Conservation (phyloP, 1,139 yeast genomes). For the Scheffersomyces segobiensis region DNA sequence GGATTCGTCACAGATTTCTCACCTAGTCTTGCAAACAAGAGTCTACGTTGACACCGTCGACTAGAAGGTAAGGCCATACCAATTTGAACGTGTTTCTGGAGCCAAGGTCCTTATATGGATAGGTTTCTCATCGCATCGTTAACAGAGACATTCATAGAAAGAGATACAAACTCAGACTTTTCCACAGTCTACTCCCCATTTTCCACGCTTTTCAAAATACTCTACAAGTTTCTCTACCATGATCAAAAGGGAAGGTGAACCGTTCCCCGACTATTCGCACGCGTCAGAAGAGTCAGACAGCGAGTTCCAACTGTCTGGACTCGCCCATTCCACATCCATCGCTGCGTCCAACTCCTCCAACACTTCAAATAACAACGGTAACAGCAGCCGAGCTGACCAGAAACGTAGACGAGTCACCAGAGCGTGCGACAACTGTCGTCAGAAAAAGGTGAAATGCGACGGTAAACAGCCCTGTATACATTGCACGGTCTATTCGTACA, state of each 20-base stretch:
- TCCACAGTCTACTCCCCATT: background rate
- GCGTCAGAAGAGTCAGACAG: background rate
- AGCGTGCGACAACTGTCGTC: slow-evolving; percentile 80
- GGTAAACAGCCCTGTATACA: slow-evolving; percentile 87
- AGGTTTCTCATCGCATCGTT: background rate
- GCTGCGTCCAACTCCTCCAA: background rate
- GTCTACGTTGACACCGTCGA: background rate
- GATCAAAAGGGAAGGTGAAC: background rate
- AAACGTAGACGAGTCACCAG: slow-evolving; percentile 80
- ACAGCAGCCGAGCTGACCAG: slow-evolving; percentile 15
- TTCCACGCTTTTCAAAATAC: background rate
- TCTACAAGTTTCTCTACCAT: background rate
- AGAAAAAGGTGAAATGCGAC: slow-evolving; percentile 84
- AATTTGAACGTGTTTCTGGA: background rate
- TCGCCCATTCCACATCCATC: background rate
- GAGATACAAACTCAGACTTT: background rate
- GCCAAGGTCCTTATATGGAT: background rate
- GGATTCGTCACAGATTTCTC: background rate
- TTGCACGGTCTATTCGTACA: slow-evolving; percentile 83
- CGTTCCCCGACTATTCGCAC: background rate
- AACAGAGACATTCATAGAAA: background rate
- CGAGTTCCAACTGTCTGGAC: background rate
- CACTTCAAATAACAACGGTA: background rate
- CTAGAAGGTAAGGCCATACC: background rate
- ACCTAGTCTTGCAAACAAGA: background rate